These are phyloP conservation scores for Agrocybe chaxingu DNA, from an alignment of 768 basidiomycete species.

Conservation along the genomic window DNA sequence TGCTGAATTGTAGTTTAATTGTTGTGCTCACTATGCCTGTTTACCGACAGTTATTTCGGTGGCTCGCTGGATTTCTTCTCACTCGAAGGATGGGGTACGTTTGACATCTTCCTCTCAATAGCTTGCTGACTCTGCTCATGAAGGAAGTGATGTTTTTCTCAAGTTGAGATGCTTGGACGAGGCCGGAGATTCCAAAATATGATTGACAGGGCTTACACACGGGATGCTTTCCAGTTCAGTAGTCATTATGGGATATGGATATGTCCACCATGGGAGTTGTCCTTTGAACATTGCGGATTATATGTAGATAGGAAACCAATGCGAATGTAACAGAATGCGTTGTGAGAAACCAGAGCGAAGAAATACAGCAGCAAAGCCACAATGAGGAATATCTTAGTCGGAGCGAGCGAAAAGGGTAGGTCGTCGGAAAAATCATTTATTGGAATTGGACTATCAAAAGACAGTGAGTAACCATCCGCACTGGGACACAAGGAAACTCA, in stretches of 20 bases:
- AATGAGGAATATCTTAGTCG: constrained; percentile 7
- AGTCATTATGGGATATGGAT: constrained; percentile 1
- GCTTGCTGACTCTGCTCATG: constrained; percentile 7
- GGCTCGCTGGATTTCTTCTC: constrained; percentile 80
- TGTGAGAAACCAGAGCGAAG: constrained; percentile 22
- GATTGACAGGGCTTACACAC: constrained; percentile 6
- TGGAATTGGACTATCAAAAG: constrained; percentile 31
- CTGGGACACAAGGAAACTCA: constrained; percentile 33
- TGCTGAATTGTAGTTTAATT: background rate
- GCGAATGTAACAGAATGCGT: constrained; percentile 29
- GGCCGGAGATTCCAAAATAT: constrained; percentile 42
- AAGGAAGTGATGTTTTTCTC: constrained; percentile 49
- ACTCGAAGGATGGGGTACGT: constrained; percentile 79
- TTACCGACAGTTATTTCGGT: constrained; percentile 66
- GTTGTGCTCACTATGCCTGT: background rate
- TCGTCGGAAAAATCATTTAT: constrained; percentile 30
- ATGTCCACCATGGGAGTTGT: constrained; percentile 9
- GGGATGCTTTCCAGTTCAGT: background rate
- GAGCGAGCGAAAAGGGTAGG: constrained; percentile 9
- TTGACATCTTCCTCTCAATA: background rate
- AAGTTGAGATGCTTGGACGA: constrained; percentile 49
- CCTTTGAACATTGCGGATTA: constrained; percentile 19
- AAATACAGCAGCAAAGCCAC: constrained; percentile 30
- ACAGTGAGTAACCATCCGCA: constrained; percentile 8
- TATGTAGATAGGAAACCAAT: constrained; percentile 32